A percentile compares a stretch with the other conserved stretches of the same genome.
phyloP scores from a whole-genome alignment of 305 asterid genomes.

The Solanum chacoense region DNA sequence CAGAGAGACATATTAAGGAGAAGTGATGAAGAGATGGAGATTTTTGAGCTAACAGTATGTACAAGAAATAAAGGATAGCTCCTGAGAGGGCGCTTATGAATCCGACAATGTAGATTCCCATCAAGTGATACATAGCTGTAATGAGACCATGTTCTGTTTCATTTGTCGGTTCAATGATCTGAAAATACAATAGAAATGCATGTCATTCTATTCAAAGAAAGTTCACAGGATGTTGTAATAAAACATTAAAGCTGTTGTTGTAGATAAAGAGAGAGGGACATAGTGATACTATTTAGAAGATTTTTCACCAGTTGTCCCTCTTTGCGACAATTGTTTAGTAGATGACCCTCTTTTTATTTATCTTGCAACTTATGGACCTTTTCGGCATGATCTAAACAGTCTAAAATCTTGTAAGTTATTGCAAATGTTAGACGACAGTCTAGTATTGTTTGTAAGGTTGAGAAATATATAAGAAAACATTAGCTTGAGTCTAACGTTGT shows the following conservation, averaged over 20 bases:
- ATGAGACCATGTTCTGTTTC: conserved; percentile 8
- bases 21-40: conserved; percentile 39
- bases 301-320: background rate
- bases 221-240: background rate
- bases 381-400: background rate
- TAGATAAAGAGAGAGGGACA: background rate
- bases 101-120: conserved; percentile 59
- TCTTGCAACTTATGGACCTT: background rate
- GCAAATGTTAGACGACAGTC: background rate
- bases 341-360: background rate
- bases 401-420: background rate
- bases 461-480: background rate
- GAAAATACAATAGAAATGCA: conserved; percentile 7
- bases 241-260: background rate
- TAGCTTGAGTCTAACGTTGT: background rate
- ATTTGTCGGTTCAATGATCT: conserved; percentile 22
- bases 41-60: conserved; percentile 18
- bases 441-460: background rate
- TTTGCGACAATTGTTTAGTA: background rate
- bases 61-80: conserved; percentile 39
- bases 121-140: conserved; percentile 32
- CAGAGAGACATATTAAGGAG: conserved; percentile 42
- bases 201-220: background rate
- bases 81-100: conserved; percentile 48
- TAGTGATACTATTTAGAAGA: background rate